phyloP scores from a whole-genome alignment of 768 basidiomycete species.

The Tulasnella sp. region DNA sequence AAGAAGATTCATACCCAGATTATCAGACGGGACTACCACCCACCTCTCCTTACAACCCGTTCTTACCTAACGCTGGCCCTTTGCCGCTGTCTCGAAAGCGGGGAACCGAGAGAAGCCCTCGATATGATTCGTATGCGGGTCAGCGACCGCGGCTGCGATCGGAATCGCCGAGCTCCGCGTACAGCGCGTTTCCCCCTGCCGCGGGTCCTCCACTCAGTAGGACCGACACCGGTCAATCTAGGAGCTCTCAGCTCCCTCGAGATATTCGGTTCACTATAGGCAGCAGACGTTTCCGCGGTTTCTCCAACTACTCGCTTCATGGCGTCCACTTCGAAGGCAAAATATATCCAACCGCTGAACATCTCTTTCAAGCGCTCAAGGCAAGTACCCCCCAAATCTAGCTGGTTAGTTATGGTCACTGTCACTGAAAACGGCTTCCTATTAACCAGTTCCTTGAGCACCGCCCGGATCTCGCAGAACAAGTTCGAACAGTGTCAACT shows the following conservation, averaged over 20 bases:
- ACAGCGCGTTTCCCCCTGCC: background rate
- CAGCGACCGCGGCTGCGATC: background rate
- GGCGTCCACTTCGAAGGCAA: slow-evolving; percentile 42
- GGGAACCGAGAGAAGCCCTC: background rate
- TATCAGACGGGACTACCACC: background rate
- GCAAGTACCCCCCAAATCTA: background rate
- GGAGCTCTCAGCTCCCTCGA: background rate
- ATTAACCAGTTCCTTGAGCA: slow-evolving; percentile 16
- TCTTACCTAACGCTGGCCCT: background rate
- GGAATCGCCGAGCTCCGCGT: background rate
- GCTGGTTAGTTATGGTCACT: too few species aligned
- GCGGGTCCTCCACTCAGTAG: background rate
- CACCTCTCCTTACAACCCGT: background rate
- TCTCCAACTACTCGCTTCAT: slow-evolving; percentile 57
- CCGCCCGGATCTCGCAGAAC: slow-evolving; percentile 17
- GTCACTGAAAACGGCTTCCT: too few species aligned
- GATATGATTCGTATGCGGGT: background rate
- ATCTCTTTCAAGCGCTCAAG: slow-evolving; percentile 55
- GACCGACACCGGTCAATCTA: background rate
- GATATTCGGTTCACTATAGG: background rate
- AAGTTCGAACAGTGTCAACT: slow-evolving; percentile 12
- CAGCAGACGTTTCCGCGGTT: slow-evolving; percentile 20
- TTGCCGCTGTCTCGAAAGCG: background rate
- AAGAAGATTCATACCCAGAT: background rate
- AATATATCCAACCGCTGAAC: slow-evolving; percentile 56